Base-by-base conservation (phyloP, 2,329 filamentous ascomycete species). In the Colletotrichum cereale region DNA sequence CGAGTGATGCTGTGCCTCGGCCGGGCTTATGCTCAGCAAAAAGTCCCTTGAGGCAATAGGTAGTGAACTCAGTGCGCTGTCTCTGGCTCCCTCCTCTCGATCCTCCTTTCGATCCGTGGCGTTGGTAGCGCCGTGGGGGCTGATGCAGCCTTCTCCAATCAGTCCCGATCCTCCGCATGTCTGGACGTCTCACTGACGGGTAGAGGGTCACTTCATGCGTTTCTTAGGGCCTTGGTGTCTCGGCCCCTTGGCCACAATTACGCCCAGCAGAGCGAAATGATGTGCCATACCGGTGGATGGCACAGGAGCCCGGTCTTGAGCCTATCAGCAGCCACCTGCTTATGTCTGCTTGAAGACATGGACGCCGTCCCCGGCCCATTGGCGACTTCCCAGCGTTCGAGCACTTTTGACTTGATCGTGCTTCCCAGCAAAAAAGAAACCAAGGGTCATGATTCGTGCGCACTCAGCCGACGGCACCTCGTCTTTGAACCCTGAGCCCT, bases 121-220 rank as follows among this genome's bases (percentile, higher is more conserved):
- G 58, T 55, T 71, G 50, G 68, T 63, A 60, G 63, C 64, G 67
- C 53, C 36, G 42, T 53, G 66, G 60, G 38, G 69, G 61, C 70
- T 66, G 67, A 72, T 50, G 66, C 55, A 66, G 66, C 62, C 50
- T 71, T 72, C 61, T 66, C 70, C 66, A 66, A 57, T 56, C 61
- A 72, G 61, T 57, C 55, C 48, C 60, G 40, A 70, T 71, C 55
- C 55, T 71, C 55, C 48, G 53, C 66, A 62, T 55, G 61, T 34
- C 24, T 56, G 34, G 31, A 48, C 48, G 63, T 50, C 34, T 57
- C 24, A 34, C 47, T 50, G 64, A 52, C 52, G 24, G 42, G 26
- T 68, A 31, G 65, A 52, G 62, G 68, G 57, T 71, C 64, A 47
- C 58, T 44, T 63, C 44, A 62, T 3, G n/a, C 26, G 48, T 57